Conservation (phyloP, 768 basidiomycete species). For the Suillus discolor region DNA sequence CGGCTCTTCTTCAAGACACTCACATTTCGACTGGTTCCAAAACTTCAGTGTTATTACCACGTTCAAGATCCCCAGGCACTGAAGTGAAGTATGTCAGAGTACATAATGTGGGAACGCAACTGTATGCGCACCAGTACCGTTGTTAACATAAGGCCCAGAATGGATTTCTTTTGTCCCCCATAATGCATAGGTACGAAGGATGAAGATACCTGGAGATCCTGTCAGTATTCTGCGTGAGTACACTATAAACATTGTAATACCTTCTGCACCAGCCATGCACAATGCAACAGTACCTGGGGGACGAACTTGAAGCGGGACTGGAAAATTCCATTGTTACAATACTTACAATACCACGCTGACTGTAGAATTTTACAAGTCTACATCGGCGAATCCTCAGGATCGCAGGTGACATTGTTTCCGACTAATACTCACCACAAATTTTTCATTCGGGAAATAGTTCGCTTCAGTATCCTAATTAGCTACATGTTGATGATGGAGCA, state of each 20-base stretch:
- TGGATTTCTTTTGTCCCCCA: not conserved
- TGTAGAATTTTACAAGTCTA: no score
- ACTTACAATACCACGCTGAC: no score
- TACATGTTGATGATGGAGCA: no score
- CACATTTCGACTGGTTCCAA: no score
- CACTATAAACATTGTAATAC: not conserved
- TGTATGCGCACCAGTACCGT: not conserved
- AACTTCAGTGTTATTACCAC: no score
- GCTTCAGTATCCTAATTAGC: no score
- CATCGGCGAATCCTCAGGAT: no score
- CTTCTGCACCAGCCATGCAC: not conserved
- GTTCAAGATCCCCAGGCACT: not conserved
- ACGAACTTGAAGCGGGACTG: not conserved
- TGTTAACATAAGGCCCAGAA: not conserved
- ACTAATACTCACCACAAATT: no score
- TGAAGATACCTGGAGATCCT: not conserved
- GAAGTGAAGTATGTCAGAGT: not conserved
- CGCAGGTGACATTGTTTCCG: no score
- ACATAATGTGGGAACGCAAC: not conserved
- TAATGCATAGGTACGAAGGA: conserved; percentile 3
- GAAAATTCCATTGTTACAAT: no score
- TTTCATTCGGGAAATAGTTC: no score
- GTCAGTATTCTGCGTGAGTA: not conserved
- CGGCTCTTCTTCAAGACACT: no score
- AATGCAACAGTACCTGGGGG: not conserved